Base-by-base conservation (phyloP, 306 rosid species). In the Acacia melanoxylon region DNA sequence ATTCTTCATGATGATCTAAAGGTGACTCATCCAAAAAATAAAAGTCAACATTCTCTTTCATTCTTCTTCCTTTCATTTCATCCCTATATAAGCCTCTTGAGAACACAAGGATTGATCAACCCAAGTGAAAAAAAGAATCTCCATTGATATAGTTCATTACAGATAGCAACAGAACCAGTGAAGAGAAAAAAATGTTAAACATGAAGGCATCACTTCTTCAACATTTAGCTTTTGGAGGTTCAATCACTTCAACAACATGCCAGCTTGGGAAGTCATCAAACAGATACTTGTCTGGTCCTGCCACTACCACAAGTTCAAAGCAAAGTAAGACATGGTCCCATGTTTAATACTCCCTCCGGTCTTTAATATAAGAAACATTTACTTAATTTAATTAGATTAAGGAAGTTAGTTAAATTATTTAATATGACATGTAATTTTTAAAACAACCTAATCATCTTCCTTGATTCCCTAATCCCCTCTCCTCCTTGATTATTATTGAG, bases 171-270 rank as follows among this genome's bases (percentile, higher is more conserved):
- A 68, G 51, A 40, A 41, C 1, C 25, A 41, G 27, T 15, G 44
- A 27, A 22, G 29, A 41, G 25, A 68, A 19, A 37, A 19, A 37
- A 10, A 68, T 37, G 46, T 9, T 68, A 37, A 16, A 68, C 27
- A 68, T 68, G 52, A 40, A 68, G 19, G 74, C 81, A 68, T 69
- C 90, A 81, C 44, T 78, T 83, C 82, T 83, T 83, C 91, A 88
- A 22, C 86, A 88, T 24, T 70, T 85, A 25, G 13, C 82, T 31
- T 20, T 80, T 71, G 90, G 88, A 74, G 70, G 46, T 73, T 82
- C 84, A 79, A 75, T 62, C 71, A 73, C 78, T 58, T 78, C 90
- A 42, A 52, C 78, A 10, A 8, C 72, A 37, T 8, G 48, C 48
- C 84, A 78, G 46, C 63, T 78, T 74, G 86, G 75, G 40, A 81